These are phyloP conservation scores for Kwoniella shivajii DNA, from an alignment of 1,284 basidiomycete genomes.

Conservation along the genomic window DNA sequence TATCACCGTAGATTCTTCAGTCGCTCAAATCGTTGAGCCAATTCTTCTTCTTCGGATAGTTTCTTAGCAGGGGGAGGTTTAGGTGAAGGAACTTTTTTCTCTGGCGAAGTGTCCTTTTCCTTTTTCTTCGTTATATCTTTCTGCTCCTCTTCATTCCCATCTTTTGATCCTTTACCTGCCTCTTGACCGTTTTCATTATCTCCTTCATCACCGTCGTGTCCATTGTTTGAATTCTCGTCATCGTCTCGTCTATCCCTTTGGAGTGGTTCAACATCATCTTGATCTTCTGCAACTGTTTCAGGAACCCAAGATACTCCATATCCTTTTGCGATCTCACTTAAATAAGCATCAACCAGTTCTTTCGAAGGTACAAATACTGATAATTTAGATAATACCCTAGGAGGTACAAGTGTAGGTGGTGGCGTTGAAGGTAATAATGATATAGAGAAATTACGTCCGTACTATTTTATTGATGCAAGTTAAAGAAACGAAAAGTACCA, in stretches of 20 bases:
- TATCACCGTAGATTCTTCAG: conserved; percentile 39
- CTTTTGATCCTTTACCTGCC: conserved; percentile 4
- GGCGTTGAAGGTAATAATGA: conserved; percentile 53
- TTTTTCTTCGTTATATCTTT: not conserved
- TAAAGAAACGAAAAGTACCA: too few relatives aligned
- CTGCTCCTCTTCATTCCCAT: conserved; percentile 2
- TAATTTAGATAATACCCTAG: conserved; percentile 65
- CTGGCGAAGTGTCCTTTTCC: conserved; percentile 5
- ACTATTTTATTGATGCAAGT: too few relatives aligned
- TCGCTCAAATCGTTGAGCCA: conserved; percentile 46
- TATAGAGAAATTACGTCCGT: conserved; percentile 49
- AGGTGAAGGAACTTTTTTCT: conserved; percentile 5
- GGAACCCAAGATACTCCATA: conserved; percentile 76
- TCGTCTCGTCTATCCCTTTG: conserved; percentile 15
- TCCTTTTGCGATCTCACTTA: conserved; percentile 82
- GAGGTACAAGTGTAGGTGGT: conserved; percentile 57
- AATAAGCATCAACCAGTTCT: conserved; percentile 81
- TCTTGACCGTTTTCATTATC: conserved; percentile 6
- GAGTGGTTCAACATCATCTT: conserved; percentile 12
- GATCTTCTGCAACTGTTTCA: conserved; percentile 1
- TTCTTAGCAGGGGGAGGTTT: conserved; percentile 26
- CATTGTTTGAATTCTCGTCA: conserved; percentile 36
- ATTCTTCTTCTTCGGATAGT: conserved; percentile 44
- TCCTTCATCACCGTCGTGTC: conserved; percentile 28
- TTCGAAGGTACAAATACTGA: conserved; percentile 67